phyloP scores from a whole-genome alignment of 805 yeast species.

The Wickerhamomyces mucosus region DNA sequence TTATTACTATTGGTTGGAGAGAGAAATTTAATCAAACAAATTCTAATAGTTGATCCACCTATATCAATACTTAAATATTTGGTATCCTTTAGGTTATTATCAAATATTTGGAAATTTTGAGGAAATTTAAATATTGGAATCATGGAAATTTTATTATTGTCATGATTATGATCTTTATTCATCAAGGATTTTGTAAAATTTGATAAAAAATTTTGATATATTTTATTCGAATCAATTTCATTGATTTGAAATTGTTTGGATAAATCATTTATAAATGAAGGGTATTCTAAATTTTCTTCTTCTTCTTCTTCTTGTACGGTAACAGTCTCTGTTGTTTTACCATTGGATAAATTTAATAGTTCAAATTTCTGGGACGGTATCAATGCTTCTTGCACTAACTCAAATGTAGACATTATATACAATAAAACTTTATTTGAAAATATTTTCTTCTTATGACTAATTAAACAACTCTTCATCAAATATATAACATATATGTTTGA shows the following conservation, averaged over 20 bases:
- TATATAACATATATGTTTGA: too few relatives aligned
- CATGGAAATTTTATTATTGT: conserved; percentile 7
- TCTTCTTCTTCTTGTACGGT: not conserved
- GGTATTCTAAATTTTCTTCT: not conserved
- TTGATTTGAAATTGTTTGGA: not conserved
- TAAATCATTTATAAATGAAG: not conserved
- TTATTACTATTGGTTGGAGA: conserved; percentile 15
- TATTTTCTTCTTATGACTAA: not conserved
- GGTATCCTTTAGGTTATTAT: not conserved
- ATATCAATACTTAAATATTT: conserved; percentile 33
- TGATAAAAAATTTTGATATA: not conserved
- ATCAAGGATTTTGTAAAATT: not conserved
- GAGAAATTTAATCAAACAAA: too few relatives aligned
- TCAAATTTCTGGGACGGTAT: too few relatives aligned
- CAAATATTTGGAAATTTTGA: not conserved
- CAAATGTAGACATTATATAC: too few relatives aligned
- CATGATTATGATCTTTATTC: not conserved
- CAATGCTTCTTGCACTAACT: too few relatives aligned
- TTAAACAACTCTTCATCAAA: not conserved
- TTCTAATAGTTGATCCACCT: conserved; percentile 47
- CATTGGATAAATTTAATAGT: too few relatives aligned
- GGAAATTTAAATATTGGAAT: conserved; percentile 5
- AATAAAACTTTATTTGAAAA: too few relatives aligned
- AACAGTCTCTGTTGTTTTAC: too few relatives aligned
- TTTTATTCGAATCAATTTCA: not conserved